Evolutionary conservation across 495 filamentous ascomycete species (phyloP).

Genomic region (Penicillium chermesinum): DNA sequence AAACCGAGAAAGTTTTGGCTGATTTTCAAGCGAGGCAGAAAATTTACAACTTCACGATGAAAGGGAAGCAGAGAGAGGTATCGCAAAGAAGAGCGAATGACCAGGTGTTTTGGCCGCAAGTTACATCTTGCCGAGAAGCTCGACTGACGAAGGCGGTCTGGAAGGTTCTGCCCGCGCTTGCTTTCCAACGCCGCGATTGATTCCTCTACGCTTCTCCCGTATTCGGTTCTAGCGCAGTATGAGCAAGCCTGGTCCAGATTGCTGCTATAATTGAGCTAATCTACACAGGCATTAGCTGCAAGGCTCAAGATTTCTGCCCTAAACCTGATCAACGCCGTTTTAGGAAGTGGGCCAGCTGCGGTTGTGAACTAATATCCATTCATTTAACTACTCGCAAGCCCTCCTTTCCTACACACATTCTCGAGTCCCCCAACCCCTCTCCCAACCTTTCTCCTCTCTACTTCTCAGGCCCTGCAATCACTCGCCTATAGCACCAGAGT

Average conservation of each 20-base stretch:
- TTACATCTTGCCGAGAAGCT: slow-evolving; percentile 11
- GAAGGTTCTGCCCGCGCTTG: slow-evolving; percentile 9
- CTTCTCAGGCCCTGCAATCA: not conserved
- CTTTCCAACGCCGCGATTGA: slow-evolving; percentile 22
- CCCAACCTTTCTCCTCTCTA: no score
- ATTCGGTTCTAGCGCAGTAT: slow-evolving; percentile 10
- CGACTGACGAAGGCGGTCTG: slow-evolving; percentile 30
- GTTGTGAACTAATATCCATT: no score
- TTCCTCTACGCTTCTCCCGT: slow-evolving; percentile 19
- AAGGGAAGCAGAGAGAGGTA: not conserved
- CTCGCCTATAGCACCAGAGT: not conserved
- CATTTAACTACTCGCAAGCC: no score
- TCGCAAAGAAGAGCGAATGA: not conserved
- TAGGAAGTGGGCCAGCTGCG: no score
- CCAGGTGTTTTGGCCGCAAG: not conserved
- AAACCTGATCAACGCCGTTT: no score
- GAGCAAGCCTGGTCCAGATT: slow-evolving; percentile 16
- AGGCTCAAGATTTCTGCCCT: slow-evolving; percentile 7
- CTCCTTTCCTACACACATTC: no score
- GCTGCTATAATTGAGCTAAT: slow-evolving; percentile 6
- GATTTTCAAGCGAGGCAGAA: not conserved
- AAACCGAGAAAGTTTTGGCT: not conserved
- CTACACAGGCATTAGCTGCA: slow-evolving; percentile 2
- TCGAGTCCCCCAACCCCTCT: no score
- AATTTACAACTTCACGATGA: not conserved